A percentile compares a stretch with the other conserved stretches of the same genome.
Conservation (phyloP, 768 basidiomycete genomes). For the Wakefieldia striispora region DNA sequence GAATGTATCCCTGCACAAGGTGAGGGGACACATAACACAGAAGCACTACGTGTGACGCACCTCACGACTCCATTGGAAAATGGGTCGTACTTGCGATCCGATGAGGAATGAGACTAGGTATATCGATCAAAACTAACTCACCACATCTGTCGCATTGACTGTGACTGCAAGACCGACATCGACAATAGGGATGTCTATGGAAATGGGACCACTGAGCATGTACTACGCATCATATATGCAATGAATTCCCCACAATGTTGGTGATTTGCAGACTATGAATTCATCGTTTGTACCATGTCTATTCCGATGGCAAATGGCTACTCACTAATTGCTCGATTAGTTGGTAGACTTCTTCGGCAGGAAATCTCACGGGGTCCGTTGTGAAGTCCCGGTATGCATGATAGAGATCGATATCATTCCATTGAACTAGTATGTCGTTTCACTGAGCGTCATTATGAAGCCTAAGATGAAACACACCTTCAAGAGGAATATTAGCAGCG, state of each 20-base stretch:
- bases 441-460: neutral
- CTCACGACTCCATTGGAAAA: conserved; percentile 60
- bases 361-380: conserved; percentile 60
- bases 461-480: conserved; percentile 40
- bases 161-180: conserved; percentile 59
- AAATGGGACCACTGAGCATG: neutral
- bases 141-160: conserved; percentile 58
- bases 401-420: conserved; percentile 75
- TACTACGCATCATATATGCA: too few relatives aligned
- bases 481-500: conserved; percentile 66
- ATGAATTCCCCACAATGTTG: conserved; percentile 19
- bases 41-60: conserved; percentile 31
- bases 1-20: conserved; percentile 52
- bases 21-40: neutral
- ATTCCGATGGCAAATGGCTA: neutral
- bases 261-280: conserved; percentile 14
- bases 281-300: neutral
- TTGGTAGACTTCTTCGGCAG: conserved; percentile 45
- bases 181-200: conserved; percentile 63
- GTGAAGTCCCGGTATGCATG: conserved; percentile 71
- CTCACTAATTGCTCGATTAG: conserved; percentile 57
- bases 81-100: conserved; percentile 51
- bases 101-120: too few relatives aligned
- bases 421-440: conserved; percentile 47
- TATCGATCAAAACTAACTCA: conserved; percentile 28